Percentiles rank a stretch among this genome's conserved stretches.
Conservation (phyloP, 2,329 filamentous ascomycete species). For the Rutstroemia sydowiana region DNA sequence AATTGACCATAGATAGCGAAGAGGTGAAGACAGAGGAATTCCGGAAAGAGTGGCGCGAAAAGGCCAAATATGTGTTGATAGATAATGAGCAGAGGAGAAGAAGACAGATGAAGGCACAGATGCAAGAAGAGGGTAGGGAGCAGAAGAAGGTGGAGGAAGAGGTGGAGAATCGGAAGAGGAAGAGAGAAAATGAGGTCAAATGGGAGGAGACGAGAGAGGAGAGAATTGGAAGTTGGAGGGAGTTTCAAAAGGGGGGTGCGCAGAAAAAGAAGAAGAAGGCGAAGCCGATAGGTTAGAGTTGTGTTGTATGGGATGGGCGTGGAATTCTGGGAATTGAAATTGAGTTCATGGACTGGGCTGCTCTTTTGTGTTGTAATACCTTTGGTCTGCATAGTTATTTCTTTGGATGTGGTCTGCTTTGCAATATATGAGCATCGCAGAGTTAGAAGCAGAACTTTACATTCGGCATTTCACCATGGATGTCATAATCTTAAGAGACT, state of each 20-base stretch:
- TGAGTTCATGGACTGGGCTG: background rate
- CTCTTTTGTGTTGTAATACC: too few species aligned
- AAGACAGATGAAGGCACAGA: conserved; percentile 82
- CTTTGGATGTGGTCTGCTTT: too few species aligned
- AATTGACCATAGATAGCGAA: conserved; percentile 81
- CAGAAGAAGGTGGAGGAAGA: conserved; percentile 83
- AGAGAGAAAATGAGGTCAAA: conserved; percentile 85
- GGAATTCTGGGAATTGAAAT: background rate
- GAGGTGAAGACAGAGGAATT: conserved; percentile 83
- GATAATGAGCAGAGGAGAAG: conserved; percentile 84
- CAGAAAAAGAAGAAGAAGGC: conserved; percentile 65
- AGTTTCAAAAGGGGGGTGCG: conserved; percentile 68
- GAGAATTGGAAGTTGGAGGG: conserved; percentile 88
- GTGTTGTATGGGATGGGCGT: background rate
- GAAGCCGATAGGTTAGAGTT: conserved; percentile 28
- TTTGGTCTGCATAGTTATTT: too few species aligned
- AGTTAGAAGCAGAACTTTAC: too few species aligned
- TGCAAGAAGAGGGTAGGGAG: conserved; percentile 93
- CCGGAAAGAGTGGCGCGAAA: conserved; percentile 78
- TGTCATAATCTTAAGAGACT: too few species aligned
- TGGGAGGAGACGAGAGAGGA: conserved; percentile 92
- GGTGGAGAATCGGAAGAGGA: conserved; percentile 69
- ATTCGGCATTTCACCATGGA: too few species aligned
- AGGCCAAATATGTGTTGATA: conserved; percentile 81
- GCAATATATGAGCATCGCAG: too few species aligned